Conservation (phyloP, 192 early-diverging fungal genomes). For the Kappamyces sp. region DNA sequence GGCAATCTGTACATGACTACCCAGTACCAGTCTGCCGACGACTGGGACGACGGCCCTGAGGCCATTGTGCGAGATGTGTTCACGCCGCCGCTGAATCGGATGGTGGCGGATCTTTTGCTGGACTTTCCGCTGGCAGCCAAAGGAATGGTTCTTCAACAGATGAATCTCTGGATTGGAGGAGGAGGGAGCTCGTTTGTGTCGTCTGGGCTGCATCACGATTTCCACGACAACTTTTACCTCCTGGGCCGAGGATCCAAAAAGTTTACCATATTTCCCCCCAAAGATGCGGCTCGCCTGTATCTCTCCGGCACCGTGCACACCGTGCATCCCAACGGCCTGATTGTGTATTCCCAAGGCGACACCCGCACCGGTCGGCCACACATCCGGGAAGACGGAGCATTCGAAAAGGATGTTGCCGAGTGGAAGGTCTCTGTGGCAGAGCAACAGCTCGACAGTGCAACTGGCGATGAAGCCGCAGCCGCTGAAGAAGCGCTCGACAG, state of each 20-base stretch:
- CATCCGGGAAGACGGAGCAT: constrained; percentile 34
- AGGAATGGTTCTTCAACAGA: constrained; percentile 30
- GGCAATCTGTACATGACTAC: too few relatives aligned
- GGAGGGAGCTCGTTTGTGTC: constrained; percentile 18
- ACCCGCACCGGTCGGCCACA: background rate
- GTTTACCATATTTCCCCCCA: constrained; percentile 39
- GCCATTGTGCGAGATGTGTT: too few relatives aligned
- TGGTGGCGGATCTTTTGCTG: too few relatives aligned
- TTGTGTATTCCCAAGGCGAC: constrained; percentile 20
- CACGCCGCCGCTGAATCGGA: too few relatives aligned
- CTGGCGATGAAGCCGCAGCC: constrained; percentile 9
- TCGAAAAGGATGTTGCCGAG: constrained; percentile 24
- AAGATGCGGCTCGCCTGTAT: constrained; percentile 29
- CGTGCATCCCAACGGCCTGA: constrained; percentile 35
- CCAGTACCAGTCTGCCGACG: too few relatives aligned
- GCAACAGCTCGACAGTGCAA: background rate
- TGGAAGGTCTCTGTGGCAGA: constrained; percentile 25
- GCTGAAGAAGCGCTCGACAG: constrained; percentile 13
- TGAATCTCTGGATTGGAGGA: constrained; percentile 44
- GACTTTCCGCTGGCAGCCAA: too few relatives aligned
- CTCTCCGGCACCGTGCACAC: constrained; percentile 12
- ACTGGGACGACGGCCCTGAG: too few relatives aligned
- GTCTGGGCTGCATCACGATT: constrained; percentile 45
- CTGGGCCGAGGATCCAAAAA: constrained; percentile 29
- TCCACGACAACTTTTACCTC: constrained; percentile 42